These are phyloP conservation scores for Hypocreales sp. DNA, from an alignment of 2,329 filamentous ascomycete species.

Conservation along the genomic window DNA sequence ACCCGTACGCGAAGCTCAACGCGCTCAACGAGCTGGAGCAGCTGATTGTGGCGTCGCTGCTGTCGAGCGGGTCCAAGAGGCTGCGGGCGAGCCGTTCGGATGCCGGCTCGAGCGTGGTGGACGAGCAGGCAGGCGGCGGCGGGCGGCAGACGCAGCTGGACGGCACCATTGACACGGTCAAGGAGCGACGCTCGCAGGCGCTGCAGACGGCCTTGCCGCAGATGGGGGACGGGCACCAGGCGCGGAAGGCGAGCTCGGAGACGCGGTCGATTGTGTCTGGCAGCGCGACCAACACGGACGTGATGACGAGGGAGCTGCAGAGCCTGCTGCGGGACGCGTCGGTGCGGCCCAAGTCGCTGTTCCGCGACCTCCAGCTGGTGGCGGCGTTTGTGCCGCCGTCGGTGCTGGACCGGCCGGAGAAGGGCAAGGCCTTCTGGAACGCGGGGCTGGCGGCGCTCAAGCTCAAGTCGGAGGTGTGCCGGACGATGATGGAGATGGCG, in stretches of 20 bases:
- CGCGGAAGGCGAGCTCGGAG: conserved; percentile 28
- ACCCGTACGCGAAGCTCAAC: conserved; percentile 73
- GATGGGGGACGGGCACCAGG: conserved; percentile 14
- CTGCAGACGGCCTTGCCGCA: conserved; percentile 15
- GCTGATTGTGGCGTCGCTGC: conserved; percentile 60
- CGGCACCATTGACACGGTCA: conserved; percentile 54
- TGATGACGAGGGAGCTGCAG: conserved; percentile 51
- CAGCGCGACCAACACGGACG: conserved; percentile 40
- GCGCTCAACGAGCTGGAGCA: conserved; percentile 71
- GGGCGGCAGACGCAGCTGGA: conserved; percentile 36
- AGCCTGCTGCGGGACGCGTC: conserved; percentile 50
- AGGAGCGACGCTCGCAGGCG: conserved; percentile 47
- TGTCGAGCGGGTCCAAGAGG: conserved; percentile 17
- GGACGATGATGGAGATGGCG: conserved; percentile 54
- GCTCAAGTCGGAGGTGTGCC: conserved; percentile 75
- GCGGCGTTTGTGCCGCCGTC: conserved; percentile 47
- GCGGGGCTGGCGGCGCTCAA: conserved; percentile 76
- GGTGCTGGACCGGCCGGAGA: conserved; percentile 45
- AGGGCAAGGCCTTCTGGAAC: conserved; percentile 76
- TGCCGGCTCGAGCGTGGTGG: conserved; percentile 16
- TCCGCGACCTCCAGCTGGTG: conserved; percentile 67
- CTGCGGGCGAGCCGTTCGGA: conserved; percentile 20
- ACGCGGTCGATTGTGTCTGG: conserved; percentile 32
- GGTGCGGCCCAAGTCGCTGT: conserved; percentile 64
- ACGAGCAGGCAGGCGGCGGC: conserved; percentile 14